phyloP scores from a whole-genome alignment of 2,329 filamentous ascomycete species.

The Chaetomiaceae sp. region DNA sequence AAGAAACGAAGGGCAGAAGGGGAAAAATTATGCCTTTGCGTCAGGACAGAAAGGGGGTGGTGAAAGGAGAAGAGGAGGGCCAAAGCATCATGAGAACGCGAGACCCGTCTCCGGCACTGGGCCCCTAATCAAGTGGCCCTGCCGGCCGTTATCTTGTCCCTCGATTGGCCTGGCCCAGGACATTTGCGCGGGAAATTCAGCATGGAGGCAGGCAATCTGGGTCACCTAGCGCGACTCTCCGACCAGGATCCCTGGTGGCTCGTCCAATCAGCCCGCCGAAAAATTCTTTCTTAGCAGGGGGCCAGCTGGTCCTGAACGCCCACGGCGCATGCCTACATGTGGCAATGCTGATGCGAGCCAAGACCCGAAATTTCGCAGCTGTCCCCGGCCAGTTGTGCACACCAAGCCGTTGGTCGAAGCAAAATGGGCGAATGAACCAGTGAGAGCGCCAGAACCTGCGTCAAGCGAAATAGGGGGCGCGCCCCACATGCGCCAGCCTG shows the following conservation, averaged over 20 bases:
- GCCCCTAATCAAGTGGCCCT: conserved; percentile 11
- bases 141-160: conserved; percentile 9
- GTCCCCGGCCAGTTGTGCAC: conserved; percentile 13
- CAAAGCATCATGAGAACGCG: conserved; percentile 7
- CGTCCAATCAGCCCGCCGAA: conserved; percentile 16
- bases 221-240: conserved; percentile 5
- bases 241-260: conserved; percentile 11
- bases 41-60: conserved; percentile 4
- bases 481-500: neutral
- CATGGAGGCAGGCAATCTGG: conserved; percentile 1
- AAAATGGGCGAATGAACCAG: conserved; percentile 1
- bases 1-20: conserved; percentile 11
- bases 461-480: conserved; percentile 15
- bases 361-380: conserved; percentile 10
- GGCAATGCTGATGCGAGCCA: conserved; percentile 14
- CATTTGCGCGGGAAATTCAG: conserved; percentile 6
- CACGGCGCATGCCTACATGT: conserved; percentile 8
- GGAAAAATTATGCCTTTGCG: conserved; percentile 5
- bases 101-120: neutral
- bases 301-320: neutral
- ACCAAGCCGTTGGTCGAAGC: neutral
- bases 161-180: no score
- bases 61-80: neutral
- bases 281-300: conserved; percentile 14
- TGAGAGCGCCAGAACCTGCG: conserved; percentile 5